Evolutionary conservation across 78 protist genomes (phyloP), one percentile per base, ranked within the genome.

Genomic region (Emiliania huxleyi): DNA sequence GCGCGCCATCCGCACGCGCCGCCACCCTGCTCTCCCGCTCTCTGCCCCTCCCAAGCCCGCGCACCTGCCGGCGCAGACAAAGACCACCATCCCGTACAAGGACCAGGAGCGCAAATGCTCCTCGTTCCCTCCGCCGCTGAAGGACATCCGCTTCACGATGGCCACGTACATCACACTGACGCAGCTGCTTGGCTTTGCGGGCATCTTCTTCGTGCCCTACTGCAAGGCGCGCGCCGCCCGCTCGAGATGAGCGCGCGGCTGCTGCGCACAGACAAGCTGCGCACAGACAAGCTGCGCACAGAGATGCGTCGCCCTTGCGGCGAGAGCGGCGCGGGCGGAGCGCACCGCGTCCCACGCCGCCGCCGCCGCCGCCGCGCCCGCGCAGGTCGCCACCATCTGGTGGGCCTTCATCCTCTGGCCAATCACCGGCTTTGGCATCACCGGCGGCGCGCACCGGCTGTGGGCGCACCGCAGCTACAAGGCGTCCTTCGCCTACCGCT

Each of bases 361-460:
- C n/a, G n/a, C n/a, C n/a, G 25, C 25, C 62, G 25, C 4, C 8
- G 62, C 8, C 62, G 43, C 43, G 22, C 15, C 18, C 33, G 21
- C 35, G 33, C 6, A 25, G 71, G 23, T 35, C n/a, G 81, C 81
- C 18, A 71, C 81, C 37, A 35, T 71, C 21, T 29, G 18, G 26
- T 77, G 92, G 92, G 12, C 83, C 15, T 62, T 69, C 49, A 0
- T 69, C 5, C 92, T 90, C 26, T 90, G 92, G 92, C 92, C 83
- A 40, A 90, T 77, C 90, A 21, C 81, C 0, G 94, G 90, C 33
- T 77, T 93, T 40, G 94, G 94, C 18, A 93, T 93, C 87, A 93
- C 94, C 3, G 94, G 89, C n/a, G 94, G 94, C 46, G 91, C 81
- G 45, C 94, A 93, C 91, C 91, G 94, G 33, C 87, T 93, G 43